phyloP scores from a whole-genome alignment of 2,329 filamentous ascomycete species.

The Alternaria incomplexa region DNA sequence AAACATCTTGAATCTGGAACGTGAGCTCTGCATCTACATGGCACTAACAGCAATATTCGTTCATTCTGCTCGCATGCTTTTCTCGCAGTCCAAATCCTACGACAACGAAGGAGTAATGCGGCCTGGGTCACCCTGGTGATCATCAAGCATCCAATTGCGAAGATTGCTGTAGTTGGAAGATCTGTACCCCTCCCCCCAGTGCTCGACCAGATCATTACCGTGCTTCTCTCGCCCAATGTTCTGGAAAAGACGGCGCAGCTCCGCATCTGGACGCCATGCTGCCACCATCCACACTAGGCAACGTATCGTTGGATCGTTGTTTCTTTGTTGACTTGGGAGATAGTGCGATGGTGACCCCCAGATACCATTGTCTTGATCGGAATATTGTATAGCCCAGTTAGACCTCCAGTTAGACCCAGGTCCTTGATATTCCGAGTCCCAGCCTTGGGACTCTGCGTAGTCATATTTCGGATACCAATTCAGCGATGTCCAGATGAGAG shows the following conservation, averaged over 20 bases:
- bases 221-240: conserved; percentile 1
- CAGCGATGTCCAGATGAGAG: not conserved
- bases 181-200: not conserved
- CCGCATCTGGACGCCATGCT: conserved; percentile 10
- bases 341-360: not conserved
- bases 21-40: not conserved
- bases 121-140: not conserved
- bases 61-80: not conserved
- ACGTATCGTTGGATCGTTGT: not conserved
- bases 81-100: not conserved
- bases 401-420: not conserved
- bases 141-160: not conserved
- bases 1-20: not conserved
- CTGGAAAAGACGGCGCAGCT: conserved; percentile 11
- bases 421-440: not conserved
- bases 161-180: not conserved
- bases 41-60: not conserved
- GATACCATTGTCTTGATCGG: not conserved
- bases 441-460: not conserved
- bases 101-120: not conserved
- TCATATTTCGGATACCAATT: not conserved
- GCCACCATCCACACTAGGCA: not conserved
- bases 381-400: not conserved
- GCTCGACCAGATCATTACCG: not conserved
- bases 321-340: not conserved